Percentiles rank a stretch among this genome's conserved stretches.
These are phyloP conservation scores for Volutella citrinella DNA, from an alignment of 2,329 filamentous ascomycete genomes.

Conservation along the genomic window DNA sequence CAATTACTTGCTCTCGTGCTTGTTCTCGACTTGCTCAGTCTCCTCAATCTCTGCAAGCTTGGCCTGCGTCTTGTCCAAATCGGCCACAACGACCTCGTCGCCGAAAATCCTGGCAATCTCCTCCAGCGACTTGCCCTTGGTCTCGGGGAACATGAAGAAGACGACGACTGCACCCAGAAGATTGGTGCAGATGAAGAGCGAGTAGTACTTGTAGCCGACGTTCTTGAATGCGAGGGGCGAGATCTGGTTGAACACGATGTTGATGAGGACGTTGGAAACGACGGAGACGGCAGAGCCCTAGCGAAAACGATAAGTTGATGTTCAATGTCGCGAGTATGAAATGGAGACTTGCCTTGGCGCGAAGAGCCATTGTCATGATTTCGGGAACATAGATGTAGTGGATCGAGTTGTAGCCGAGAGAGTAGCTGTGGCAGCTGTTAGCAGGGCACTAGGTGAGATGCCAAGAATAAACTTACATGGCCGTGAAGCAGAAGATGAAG, in stretches of 20 bases:
- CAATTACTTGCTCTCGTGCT: too few relatives aligned
- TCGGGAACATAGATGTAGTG: conserved; percentile 3
- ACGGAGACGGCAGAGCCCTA: not conserved
- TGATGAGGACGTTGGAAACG: conserved; percentile 2
- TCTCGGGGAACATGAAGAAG: conserved; percentile 2
- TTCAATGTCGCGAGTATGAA: too few relatives aligned
- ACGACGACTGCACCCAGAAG: not conserved
- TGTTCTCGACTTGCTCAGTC: too few relatives aligned
- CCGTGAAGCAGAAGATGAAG: too few relatives aligned
- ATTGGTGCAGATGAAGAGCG: not conserved
- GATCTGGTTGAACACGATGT: conserved; percentile 1
- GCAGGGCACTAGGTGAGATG: too few relatives aligned
- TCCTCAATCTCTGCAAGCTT: too few relatives aligned
- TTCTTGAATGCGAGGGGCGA: conserved; percentile 2
- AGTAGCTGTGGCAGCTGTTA: too few relatives aligned
- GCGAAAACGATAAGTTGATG: too few relatives aligned
- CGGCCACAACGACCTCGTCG: too few relatives aligned
- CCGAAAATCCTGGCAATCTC: conserved; percentile 6
- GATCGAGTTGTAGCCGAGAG: conserved; percentile 3
- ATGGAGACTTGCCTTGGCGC: not conserved
- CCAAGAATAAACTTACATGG: too few relatives aligned
- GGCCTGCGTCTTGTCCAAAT: too few relatives aligned
- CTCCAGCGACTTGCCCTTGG: conserved; percentile 3
- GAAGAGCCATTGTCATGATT: conserved; percentile 2
- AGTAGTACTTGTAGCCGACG: conserved; percentile 2